Percentiles rank a stretch among this genome's conserved stretches.
These are phyloP conservation scores for Hymenoscyphus infarciens DNA, from an alignment of 2,329 filamentous ascomycete species.

Conservation along the genomic window DNA sequence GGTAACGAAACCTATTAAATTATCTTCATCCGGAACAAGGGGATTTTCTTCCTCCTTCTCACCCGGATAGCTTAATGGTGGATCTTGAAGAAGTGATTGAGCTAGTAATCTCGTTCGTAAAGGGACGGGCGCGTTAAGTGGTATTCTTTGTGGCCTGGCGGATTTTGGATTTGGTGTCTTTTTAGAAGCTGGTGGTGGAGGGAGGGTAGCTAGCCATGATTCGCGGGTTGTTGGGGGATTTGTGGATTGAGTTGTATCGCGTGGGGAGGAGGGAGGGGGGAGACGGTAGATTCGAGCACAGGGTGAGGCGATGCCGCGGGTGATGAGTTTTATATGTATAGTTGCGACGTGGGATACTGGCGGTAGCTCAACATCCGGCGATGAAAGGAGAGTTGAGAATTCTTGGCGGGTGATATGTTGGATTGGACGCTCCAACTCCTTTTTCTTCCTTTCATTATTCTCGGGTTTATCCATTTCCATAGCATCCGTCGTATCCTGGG, in stretches of 20 bases:
- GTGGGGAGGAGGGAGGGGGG: constrained; percentile 43
- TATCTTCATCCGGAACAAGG: constrained; percentile 65
- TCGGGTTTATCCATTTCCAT: constrained; percentile 12
- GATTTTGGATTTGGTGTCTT: constrained; percentile 29
- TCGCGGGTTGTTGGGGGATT: constrained; percentile 49
- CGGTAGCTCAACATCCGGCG: constrained; percentile 25
- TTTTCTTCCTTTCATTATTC: not conserved
- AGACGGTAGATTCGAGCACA: constrained; percentile 86
- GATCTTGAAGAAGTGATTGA: constrained; percentile 46
- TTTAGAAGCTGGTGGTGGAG: constrained; percentile 19
- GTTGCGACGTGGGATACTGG: constrained; percentile 49
- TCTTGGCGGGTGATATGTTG: constrained; percentile 20
- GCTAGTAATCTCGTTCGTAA: constrained; percentile 42
- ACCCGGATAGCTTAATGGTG: constrained; percentile 39
- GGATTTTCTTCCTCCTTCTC: constrained; percentile 48
- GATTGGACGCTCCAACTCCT: constrained; percentile 14
- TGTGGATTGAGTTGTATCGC: constrained; percentile 30
- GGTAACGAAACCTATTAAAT: constrained; percentile 88
- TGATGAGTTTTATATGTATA: constrained; percentile 62
- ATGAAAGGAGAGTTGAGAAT: constrained; percentile 28
- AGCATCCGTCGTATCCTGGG: not conserved
- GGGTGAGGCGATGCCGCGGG: constrained; percentile 65
- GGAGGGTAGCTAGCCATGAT: constrained; percentile 66
- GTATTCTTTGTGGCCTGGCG: constrained; percentile 20
- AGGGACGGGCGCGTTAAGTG: constrained; percentile 32